phyloP scores from a whole-genome alignment of 1,139 yeast species.

The Saccharomycopsis crataegensis region DNA sequence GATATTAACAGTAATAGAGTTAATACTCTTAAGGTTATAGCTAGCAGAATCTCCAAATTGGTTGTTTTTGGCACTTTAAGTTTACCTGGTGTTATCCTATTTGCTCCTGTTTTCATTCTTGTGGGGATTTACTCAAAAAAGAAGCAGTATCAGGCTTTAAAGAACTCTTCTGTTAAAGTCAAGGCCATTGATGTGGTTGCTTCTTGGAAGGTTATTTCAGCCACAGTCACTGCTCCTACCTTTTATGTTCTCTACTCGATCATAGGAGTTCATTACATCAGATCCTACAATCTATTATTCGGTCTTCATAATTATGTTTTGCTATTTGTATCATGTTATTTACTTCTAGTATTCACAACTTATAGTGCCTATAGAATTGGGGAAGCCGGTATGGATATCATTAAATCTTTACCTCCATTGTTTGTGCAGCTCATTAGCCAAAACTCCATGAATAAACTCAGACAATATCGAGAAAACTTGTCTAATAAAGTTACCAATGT shows the following conservation, averaged over 20 bases:
- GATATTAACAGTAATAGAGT: slow-evolving; percentile 31
- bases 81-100: slow-evolving; percentile 60
- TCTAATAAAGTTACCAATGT: slow-evolving; percentile 48
- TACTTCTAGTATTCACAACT: slow-evolving; percentile 49
- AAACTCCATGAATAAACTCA: slow-evolving; percentile 41
- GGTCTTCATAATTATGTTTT: slow-evolving; percentile 22
- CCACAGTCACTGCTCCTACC: slow-evolving; percentile 61
- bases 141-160: slow-evolving; percentile 57
- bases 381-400: slow-evolving; percentile 66
- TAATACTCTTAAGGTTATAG: slow-evolving; percentile 25
- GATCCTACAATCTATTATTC: background rate
- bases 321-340: slow-evolving; percentile 38
- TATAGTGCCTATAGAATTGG: slow-evolving; percentile 67
- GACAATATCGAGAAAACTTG: slow-evolving; percentile 41
- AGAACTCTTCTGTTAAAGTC: slow-evolving; percentile 59
- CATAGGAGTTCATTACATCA: slow-evolving; percentile 22
- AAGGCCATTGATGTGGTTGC: slow-evolving; percentile 69
- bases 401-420: slow-evolving; percentile 62
- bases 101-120: slow-evolving; percentile 58
- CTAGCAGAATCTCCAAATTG: slow-evolving; percentile 27
- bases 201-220: slow-evolving; percentile 69
- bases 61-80: slow-evolving; percentile 22
- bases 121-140: slow-evolving; percentile 47
- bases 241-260: slow-evolving; percentile 58
- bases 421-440: slow-evolving; percentile 46